Evolutionary conservation across 768 basidiomycete species (phyloP), one percentile per base, ranked within the genome.

Genomic region (Hypsizygus marmoreus): DNA sequence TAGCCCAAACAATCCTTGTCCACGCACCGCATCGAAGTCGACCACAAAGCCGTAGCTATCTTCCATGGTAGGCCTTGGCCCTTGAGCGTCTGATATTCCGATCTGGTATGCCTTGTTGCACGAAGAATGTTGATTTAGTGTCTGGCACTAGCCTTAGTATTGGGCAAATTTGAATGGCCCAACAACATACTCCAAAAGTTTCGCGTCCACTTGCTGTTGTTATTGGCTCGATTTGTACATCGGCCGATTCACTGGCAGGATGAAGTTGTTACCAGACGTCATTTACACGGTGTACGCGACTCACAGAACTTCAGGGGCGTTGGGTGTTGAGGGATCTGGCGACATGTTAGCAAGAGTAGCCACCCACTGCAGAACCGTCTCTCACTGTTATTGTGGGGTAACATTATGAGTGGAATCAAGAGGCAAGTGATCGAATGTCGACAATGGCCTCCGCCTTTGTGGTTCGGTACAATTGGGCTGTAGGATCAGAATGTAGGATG

Each of bases 41-140:
- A 46, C 29, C 13, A 54, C 37, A 19, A 54, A 54, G 3, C 52
- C 52, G 44, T 54, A 47, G 32, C 52, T 54, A 22, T 54, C 52
- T 29, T 54, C 52, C 52, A 54, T 54, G 19, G 48, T 46, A 4
- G 22, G 6, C 25, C 52, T 46, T 4, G 38, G 48, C 4, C 52
- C 52, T 13, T 43, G 42, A 13, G 25, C 22, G 12, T 54, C 37
- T 0, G 48, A 34, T 10, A 54, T 31, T 14, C 52, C 52, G 25
- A 54, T 49, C 19, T 47, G 44, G 31, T 46, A 54, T 2, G 44
- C 46, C 24, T 19, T 50, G n/a, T 35, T 36, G 14, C 14, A 36
- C 2, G 32, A 46, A 35, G 52, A 49, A 12, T 40, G 42, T 40
- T 47, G 52, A 43, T 54, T 54, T 3, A 54, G 45, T 32, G 46